phyloP scores from a whole-genome alignment of 2,329 filamentous ascomycete genomes.

The Alternaria ethzedia region DNA sequence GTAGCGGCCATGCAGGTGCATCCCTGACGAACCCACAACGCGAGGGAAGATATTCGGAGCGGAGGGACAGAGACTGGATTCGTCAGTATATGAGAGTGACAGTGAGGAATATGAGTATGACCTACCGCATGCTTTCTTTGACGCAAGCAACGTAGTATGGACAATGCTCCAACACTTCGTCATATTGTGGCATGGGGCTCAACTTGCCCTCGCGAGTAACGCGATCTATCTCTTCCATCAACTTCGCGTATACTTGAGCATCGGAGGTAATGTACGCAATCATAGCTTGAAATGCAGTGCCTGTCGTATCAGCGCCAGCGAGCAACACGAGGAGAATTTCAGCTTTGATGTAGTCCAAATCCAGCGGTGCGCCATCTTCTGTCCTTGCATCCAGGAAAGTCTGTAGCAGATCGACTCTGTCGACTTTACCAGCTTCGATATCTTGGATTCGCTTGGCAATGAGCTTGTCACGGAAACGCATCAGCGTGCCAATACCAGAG shows the following conservation, averaged over 20 bases:
- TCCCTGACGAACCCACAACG: constrained; percentile 44
- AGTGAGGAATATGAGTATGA: not conserved
- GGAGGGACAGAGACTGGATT: constrained; percentile 53
- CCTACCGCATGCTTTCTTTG: constrained; percentile 55
- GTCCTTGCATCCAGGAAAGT: constrained; percentile 52
- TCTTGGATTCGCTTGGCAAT: constrained; percentile 58
- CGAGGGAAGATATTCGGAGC: constrained; percentile 61
- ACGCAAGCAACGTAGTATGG: constrained; percentile 60
- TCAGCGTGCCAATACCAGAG: constrained; percentile 62
- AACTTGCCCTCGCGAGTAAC: constrained; percentile 42
- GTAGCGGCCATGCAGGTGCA: constrained; percentile 46
- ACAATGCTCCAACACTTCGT: constrained; percentile 34
- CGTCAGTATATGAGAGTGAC: not conserved
- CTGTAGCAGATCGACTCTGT: constrained; percentile 61
- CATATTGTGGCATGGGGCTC: constrained; percentile 30
- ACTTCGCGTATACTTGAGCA: constrained; percentile 51
- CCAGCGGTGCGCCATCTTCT: constrained; percentile 53
- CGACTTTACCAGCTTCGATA: constrained; percentile 55
- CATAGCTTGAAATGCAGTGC: constrained; percentile 58
- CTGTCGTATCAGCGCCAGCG: constrained; percentile 61
- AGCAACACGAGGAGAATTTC: constrained; percentile 61
- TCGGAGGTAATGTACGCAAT: constrained; percentile 53
- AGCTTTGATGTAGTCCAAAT: constrained; percentile 60
- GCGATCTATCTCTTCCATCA: constrained; percentile 57
- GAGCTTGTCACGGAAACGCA: constrained; percentile 64